Evolutionary conservation across 306 rosid genomes (phyloP), one percentile per base, ranked within the genome.

Genomic region (Cicer bijugum): DNA sequence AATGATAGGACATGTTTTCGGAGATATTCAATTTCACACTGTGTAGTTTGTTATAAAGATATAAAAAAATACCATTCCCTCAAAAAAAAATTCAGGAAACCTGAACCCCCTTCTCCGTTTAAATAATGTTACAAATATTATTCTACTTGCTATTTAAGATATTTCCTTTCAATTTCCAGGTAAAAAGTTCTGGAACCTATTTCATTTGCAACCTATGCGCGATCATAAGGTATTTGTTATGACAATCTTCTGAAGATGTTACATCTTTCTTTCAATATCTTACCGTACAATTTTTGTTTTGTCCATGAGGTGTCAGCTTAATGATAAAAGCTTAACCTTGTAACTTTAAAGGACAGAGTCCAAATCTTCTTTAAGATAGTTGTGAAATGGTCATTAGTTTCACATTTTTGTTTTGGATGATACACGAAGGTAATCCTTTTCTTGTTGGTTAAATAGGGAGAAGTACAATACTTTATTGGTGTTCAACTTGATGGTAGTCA

Each of bases 121-220:
- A 28, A 28, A 57, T 19, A 67, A 38, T 44, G 15, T 45, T 69
- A 33, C 51, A 20, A 38, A 17, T 16, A 67, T 69, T 67, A 50
- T 69, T 73, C 45, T 44, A 65, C 71, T 72, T 75, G 44, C 53
- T 81, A 35, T n/a, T 47, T 28, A 82, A 57, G 63, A 72, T 73
- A 33, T 86, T 67, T 83, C 51, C 33, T 19, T 71, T 70, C 23
- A 42, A 83, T 46, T 59, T 12, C 11, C 88, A 94, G 99, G 99
- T 28, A 91, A 94, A 71, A 94, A 91, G 85, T 94, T 94, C 80
- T 94, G 99, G 99, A 94, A 94, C 77, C 68, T 94, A 70, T 94
- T 94, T 84, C 99, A 94, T 82, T 84, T 94, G 65, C 99, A 94
- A 85, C 96, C 99, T 43, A 94, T 94, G 99, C 97, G 99, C 83